These are phyloP conservation scores for Aeschynomene evenia DNA, from an alignment of 306 rosid species.

Conservation along the genomic window DNA sequence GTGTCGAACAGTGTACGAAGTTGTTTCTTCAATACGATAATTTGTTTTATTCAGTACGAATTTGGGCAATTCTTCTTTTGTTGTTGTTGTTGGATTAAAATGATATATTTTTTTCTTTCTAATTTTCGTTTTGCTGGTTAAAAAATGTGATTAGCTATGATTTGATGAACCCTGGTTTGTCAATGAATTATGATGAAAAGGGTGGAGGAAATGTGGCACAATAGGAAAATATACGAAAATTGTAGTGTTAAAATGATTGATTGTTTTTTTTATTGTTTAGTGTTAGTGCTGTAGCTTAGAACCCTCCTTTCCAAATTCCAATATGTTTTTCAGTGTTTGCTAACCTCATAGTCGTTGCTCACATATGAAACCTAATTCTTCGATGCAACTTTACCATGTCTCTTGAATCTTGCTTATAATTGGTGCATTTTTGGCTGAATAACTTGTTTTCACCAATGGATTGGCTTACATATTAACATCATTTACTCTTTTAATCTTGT, in stretches of 20 bases:
- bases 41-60: no score
- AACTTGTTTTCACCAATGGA: not conserved
- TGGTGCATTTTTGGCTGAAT: constrained; percentile 4
- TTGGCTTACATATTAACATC: not conserved
- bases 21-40: no score
- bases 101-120: no score
- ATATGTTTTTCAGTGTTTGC: no score
- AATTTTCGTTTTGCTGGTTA: not conserved
- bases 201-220: not conserved
- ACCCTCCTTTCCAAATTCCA: not conserved
- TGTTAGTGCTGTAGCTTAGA: not conserved
- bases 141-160: not conserved
- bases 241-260: not conserved
- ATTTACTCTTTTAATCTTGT: not conserved
- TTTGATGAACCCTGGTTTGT: not conserved
- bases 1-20: no score
- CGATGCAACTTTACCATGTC: not conserved
- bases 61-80: no score
- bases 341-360: not conserved
- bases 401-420: not conserved
- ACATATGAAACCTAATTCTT: not conserved
- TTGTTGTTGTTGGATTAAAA: not conserved
- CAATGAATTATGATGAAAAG: not conserved
- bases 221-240: not conserved
- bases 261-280: no score